A percentile compares a stretch with the other conserved stretches of the same genome.
Evolutionary conservation across 192 early-diverging fungal species (phyloP).

Genomic region (Chytriomyces sp.): DNA sequence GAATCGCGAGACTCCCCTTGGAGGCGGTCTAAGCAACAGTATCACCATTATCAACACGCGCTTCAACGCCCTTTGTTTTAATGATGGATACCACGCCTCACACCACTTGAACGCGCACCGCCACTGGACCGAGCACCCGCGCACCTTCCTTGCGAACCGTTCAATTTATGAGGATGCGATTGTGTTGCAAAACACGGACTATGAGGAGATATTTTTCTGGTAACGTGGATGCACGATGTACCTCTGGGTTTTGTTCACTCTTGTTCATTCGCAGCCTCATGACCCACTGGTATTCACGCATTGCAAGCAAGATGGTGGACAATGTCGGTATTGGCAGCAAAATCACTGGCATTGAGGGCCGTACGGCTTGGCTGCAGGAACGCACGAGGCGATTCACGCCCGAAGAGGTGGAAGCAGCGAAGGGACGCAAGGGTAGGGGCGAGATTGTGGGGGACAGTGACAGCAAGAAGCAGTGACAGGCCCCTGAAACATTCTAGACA

Average conservation of each 20-base stretch:
- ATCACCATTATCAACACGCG: conserved; percentile 37
- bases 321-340: conserved; percentile 18
- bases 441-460: neutral
- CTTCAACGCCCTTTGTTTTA: conserved; percentile 44
- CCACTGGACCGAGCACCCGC: conserved; percentile 52
- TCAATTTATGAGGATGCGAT: conserved; percentile 37
- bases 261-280: too few species aligned
- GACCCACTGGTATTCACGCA: conserved; percentile 30
- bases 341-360: conserved; percentile 18
- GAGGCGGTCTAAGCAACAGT: conserved; percentile 37
- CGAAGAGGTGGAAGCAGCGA: conserved; percentile 31
- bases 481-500: too few species aligned
- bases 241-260: too few species aligned
- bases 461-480: neutral
- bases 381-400: conserved; percentile 25
- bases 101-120: conserved; percentile 50
- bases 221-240: too few species aligned
- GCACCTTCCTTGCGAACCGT: conserved; percentile 24
- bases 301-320: conserved; percentile 35
- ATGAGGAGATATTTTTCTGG: conserved; percentile 31
- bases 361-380: conserved; percentile 30
- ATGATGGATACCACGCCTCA: conserved; percentile 54
- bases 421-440: conserved; percentile 23
- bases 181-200: conserved; percentile 38
- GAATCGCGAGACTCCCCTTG: conserved; percentile 32